Conservation (phyloP, 106 monocot genomes). For the Chionographis japonica region DNA sequence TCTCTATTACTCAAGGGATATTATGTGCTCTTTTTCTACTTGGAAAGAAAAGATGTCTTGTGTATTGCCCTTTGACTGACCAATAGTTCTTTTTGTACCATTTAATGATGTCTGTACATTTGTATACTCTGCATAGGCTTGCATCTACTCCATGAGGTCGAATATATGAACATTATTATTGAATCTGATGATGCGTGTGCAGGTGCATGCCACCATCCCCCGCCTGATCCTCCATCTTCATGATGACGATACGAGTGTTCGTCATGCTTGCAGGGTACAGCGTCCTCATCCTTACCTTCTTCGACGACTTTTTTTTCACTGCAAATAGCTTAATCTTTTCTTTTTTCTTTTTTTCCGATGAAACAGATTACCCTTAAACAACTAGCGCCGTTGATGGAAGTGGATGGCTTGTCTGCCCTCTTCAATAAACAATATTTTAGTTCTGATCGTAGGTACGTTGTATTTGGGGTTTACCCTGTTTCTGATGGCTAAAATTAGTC, state of each 20-base stretch:
- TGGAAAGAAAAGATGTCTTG: too few relatives aligned
- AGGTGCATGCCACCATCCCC: slow-evolving; percentile 82
- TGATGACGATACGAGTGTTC: slow-evolving; percentile 80
- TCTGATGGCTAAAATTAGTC: too few relatives aligned
- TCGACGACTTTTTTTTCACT: slow-evolving; percentile 2
- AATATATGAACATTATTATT: background rate
- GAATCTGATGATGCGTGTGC: background rate
- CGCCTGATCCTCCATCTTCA: slow-evolving; percentile 89
- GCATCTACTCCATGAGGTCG: background rate
- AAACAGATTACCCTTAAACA: slow-evolving; percentile 64
- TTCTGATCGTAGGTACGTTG: slow-evolving; percentile 69
- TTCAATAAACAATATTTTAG: slow-evolving; percentile 56
- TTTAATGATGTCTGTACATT: too few relatives aligned
- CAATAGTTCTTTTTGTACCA: too few relatives aligned
- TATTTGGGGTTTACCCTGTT: background rate
- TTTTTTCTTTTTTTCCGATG: background rate
- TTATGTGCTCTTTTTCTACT: too few relatives aligned
- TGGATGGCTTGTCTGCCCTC: slow-evolving; percentile 51
- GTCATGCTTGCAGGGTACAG: slow-evolving; percentile 84
- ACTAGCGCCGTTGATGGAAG: slow-evolving; percentile 63
- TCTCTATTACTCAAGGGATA: too few relatives aligned
- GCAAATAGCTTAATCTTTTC: background rate
- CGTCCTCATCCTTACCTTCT: background rate
- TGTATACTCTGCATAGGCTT: too few relatives aligned
- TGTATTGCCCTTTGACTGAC: too few relatives aligned